Evolutionary conservation across 2,329 filamentous ascomycete species (phyloP).

Genomic region (Gaeumannomyces tritici): DNA sequence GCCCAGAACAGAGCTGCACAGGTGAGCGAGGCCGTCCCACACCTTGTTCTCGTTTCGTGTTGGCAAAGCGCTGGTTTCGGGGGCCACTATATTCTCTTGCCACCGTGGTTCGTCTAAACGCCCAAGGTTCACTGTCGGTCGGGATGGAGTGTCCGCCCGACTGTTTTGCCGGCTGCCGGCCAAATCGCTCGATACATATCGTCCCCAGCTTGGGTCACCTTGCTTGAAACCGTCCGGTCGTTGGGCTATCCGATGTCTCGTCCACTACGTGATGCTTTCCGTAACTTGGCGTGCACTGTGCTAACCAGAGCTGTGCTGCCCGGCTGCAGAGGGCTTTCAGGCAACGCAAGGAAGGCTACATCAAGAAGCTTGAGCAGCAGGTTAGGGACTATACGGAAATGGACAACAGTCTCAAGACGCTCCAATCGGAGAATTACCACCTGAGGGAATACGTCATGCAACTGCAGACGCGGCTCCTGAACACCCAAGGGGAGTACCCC

Average conservation of each 20-base stretch:
- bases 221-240: background rate
- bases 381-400: conserved; percentile 72
- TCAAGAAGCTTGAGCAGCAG: conserved; percentile 93
- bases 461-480: conserved; percentile 77
- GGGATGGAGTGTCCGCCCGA: background rate
- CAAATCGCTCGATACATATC: background rate
- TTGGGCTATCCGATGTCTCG: background rate
- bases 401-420: conserved; percentile 66
- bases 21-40: conserved; percentile 43
- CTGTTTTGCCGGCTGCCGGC: background rate
- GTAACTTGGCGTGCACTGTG: background rate
- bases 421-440: conserved; percentile 83
- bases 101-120: background rate
- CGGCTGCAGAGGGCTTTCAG: conserved; percentile 75
- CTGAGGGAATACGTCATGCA: conserved; percentile 88
- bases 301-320: background rate
- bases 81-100: background rate
- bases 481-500: conserved; percentile 74
- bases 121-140: background rate
- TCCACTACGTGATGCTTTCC: background rate
- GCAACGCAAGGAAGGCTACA: conserved; percentile 95
- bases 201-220: background rate
- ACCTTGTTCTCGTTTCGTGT: background rate
- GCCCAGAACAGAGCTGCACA: conserved; percentile 95
- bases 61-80: background rate